Evolutionary conservation across 2,329 filamentous ascomycete species (phyloP).

Genomic region (Aspergillus arachidicola): DNA sequence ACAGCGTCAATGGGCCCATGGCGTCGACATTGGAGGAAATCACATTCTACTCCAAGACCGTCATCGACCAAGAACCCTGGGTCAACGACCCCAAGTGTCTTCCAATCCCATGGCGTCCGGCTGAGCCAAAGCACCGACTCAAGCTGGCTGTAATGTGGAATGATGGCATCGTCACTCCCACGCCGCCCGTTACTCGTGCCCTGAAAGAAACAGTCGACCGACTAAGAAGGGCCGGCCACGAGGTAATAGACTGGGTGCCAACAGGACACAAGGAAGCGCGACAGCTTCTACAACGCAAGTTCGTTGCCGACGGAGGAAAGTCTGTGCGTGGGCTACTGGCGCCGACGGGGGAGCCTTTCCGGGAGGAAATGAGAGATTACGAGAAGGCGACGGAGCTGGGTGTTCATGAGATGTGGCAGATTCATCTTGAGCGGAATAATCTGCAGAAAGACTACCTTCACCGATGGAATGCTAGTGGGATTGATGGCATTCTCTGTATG

Average conservation of each 20-base stretch:
- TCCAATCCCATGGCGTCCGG: conserved; percentile 58
- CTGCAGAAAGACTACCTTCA: conserved; percentile 36
- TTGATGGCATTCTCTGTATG: conserved; percentile 26
- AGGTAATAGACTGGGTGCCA: conserved; percentile 38
- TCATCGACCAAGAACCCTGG: conserved; percentile 58
- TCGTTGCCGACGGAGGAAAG: conserved; percentile 56
- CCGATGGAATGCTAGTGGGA: conserved; percentile 13
- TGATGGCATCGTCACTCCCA: conserved; percentile 64
- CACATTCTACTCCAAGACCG: conserved; percentile 55
- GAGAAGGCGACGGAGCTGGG: conserved; percentile 47
- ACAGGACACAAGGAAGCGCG: conserved; percentile 16
- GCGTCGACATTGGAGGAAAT: conserved; percentile 59
- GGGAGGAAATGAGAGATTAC: conserved; percentile 54
- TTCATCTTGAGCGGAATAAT: conserved; percentile 50
- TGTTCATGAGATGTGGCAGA: conserved; percentile 51
- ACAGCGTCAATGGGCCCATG: conserved; percentile 67
- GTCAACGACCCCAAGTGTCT: conserved; percentile 59
- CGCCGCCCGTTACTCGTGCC: conserved; percentile 64
- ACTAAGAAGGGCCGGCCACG: conserved; percentile 59
- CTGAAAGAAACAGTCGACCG: conserved; percentile 53
- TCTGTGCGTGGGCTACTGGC: conserved; percentile 33
- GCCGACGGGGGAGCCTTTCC: conserved; percentile 36
- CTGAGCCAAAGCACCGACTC: conserved; percentile 36
- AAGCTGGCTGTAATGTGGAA: conserved; percentile 63
- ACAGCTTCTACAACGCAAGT: conserved; percentile 26